These are phyloP conservation scores for Aspergillus arachidicola DNA, from an alignment of 2,329 filamentous ascomycete genomes.

Conservation along the genomic window DNA sequence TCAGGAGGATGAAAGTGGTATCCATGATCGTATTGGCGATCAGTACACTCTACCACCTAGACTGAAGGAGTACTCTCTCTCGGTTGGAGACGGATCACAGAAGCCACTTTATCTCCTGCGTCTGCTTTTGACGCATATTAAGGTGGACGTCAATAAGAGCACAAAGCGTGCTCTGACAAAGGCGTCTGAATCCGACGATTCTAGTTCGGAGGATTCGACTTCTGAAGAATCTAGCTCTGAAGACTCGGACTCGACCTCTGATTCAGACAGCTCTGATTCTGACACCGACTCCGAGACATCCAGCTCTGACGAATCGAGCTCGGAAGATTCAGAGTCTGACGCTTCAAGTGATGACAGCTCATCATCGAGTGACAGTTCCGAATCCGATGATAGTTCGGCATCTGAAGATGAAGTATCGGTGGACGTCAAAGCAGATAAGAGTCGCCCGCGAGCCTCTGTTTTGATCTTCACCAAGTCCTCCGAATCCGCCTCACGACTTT, in stretches of 20 bases:
- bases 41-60: slow-evolving; percentile 63
- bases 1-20: slow-evolving; percentile 23
- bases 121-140: slow-evolving; percentile 58
- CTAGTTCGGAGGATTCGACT: slow-evolving; percentile 41
- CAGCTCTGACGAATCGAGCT: slow-evolving; percentile 20
- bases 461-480: slow-evolving; percentile 92
- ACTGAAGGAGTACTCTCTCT: slow-evolving; percentile 67
- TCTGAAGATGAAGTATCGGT: slow-evolving; percentile 20
- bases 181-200: slow-evolving; percentile 29
- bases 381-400: slow-evolving; percentile 23
- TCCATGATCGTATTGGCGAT: slow-evolving; percentile 28
- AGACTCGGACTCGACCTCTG: slow-evolving; percentile 28
- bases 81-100: slow-evolving; percentile 68
- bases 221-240: slow-evolving; percentile 32
- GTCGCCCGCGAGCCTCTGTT: slow-evolving; percentile 47
- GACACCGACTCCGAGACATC: slow-evolving; percentile 24
- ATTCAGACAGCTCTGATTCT: slow-evolving; percentile 29
- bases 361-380: slow-evolving; percentile 11
- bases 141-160: slow-evolving; percentile 22
- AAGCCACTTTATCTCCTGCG: slow-evolving; percentile 86
- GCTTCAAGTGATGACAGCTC: slow-evolving; percentile 29
- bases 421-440: slow-evolving; percentile 20
- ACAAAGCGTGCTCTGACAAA: slow-evolving; percentile 13
- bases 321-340: slow-evolving; percentile 35
- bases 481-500: slow-evolving; percentile 83